Base-by-base conservation (phyloP, 2,329 filamentous ascomycete genomes). In the Colletotrichum neosansevieriae region DNA sequence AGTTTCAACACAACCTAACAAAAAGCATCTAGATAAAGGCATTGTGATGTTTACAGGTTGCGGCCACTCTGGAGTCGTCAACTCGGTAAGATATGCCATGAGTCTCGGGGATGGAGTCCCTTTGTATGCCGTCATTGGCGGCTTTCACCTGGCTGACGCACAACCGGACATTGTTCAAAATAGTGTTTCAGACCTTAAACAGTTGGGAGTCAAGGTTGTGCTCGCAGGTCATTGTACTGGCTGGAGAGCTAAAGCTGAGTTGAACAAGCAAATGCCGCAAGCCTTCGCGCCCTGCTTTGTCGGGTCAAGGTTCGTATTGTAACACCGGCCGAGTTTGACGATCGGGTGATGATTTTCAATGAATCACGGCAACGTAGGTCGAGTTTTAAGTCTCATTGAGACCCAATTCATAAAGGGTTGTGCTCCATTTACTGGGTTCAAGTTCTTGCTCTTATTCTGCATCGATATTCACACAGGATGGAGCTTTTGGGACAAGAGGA, bases 221-320 rank as follows among this genome's bases (percentile, higher is more conserved):
- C 78, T 88, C 73, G 84, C 86, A 0, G 86, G 85, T 0, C 86
- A 88, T 73, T 88, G 85, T 71, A 84, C 85, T 0, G 85, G 85
- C 6, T 88, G 85, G 85, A 78, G 84, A 69, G 85, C 84, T 40
- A 87, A 86, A 73, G 82, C 82, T 70, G 79, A 79, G 49, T 85
- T 86, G 69, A 84, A 87, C 74, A 82, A 79, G 67, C 76, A 79
- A 42, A 84, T 86, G 80, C 82, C 83, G 0, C 84, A 84, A 2
- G 76, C 77, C 3, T 71, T 87, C 67, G 83, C 84, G 7, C 85
- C 85, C 32, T 82, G 81, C 21, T 84, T 84, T 12, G 84, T 85
- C 13, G 85, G 85, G 3, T 81, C 80, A 19, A 84, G 73, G 53
- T 79, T 60, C 2, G 34, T 60, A 4, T n/a, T 60, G 32, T 60